A percentile compares a stretch with the other conserved stretches of the same genome.
Evolutionary conservation across 768 basidiomycete species (phyloP).

Genomic region (Lentinula edodes): DNA sequence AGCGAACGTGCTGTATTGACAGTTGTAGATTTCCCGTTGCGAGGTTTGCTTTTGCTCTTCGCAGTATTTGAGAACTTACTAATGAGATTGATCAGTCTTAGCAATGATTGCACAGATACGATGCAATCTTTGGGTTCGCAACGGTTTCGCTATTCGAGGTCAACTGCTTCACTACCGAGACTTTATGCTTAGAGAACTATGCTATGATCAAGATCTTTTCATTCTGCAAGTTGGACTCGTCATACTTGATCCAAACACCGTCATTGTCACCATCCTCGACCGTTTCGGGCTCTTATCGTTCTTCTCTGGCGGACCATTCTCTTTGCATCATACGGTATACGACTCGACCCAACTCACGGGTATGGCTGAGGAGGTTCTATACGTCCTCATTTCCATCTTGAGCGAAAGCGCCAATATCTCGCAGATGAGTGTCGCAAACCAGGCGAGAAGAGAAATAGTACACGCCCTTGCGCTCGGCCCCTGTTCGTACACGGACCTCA

Average conservation of each 20-base stretch:
- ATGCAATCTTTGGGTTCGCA: constrained; percentile 95
- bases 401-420: constrained; percentile 76
- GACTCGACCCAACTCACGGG: constrained; percentile 67
- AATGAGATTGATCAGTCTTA: constrained; percentile 44
- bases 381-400: constrained; percentile 80
- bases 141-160: constrained; percentile 92
- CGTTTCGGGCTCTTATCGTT: constrained; percentile 80
- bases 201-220: constrained; percentile 94
- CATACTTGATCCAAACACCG: constrained; percentile 68
- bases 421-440: constrained; percentile 54
- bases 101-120: constrained; percentile 94
- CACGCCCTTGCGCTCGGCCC: constrained; percentile 88
- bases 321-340: constrained; percentile 52
- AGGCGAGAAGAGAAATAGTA: constrained; percentile 80
- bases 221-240: constrained; percentile 83
- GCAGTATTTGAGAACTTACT: not conserved
- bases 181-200: constrained; percentile 90
- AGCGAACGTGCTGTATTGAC: constrained; percentile 67
- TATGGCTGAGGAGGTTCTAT: constrained; percentile 91
- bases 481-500: constrained; percentile 84
- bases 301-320: constrained; percentile 51
- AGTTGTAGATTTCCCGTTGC: constrained; percentile 81
- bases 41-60: constrained; percentile 50
- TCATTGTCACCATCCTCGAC: constrained; percentile 84
- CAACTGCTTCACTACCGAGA: constrained; percentile 96